Base-by-base conservation (phyloP, 371 early-diverging fungal genomes). In the Rhizopus arrhizus region DNA sequence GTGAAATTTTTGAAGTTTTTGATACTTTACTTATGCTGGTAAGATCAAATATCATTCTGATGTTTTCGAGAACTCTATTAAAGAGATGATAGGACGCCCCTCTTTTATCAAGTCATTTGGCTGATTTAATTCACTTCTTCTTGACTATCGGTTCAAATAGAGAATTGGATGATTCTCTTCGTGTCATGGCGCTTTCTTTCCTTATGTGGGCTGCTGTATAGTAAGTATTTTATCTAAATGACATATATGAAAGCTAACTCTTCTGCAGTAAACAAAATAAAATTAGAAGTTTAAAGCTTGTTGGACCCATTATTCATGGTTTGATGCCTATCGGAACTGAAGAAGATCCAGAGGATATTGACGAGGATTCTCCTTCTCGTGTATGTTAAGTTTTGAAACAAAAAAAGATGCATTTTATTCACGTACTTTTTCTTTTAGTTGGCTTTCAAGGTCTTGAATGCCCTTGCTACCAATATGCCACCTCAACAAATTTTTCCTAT, bases 401-500 rank as follows among this genome's bases (percentile, higher is more conserved):
- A 53, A 13, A 13, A 0, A 41, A n/a, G 2, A 35, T 32, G 22
- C 5, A 16, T 61, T 80, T 89, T n/a, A 62, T 96, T 31, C 36
- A 9, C 47, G 34, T 32, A 16, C 38, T 49, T 32, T 40, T 6
- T 29, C 43, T 6, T 53, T 31, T 66, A 77, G 73, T 31, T 84
- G 16, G 89, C 89, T 22, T 76, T 88, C 71, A 85, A 84, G 58
- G 83, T 89, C 12, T 78, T 92, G 52, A 89, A 87, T 58, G 79
- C 88, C 81, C 81, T 31, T 40, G 86, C 92, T 10, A 88, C 87
- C 50, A 86, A 89, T 59, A 78, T 95, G 56, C 90, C 96, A 38
- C 93, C 96, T 45, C 86, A 88, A 62, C 90, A 92, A 58, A 91
- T 95, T 7, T 95, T 94, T 76, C 92, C 92, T 6, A 72, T 84